Base-by-base conservation (phyloP, 164 flowering plant genomes). In the Aristolochia contorta region DNA sequence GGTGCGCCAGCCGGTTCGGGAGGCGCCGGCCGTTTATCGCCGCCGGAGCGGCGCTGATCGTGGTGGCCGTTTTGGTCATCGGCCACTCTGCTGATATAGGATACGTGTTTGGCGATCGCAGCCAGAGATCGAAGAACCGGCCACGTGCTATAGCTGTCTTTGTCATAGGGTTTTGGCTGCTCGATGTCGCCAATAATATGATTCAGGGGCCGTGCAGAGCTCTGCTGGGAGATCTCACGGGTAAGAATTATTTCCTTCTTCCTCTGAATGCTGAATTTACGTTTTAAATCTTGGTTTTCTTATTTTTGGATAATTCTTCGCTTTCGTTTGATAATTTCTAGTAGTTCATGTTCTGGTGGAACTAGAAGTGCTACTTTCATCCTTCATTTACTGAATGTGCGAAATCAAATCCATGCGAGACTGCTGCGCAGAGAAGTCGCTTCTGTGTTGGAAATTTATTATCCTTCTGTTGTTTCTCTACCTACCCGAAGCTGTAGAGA, bases 141-240 rank as follows among this genome's bases (percentile, higher is more conserved):
- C 84, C 86, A 6, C 63, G 86, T 13, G 92, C 99, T 0, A 65
- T 93, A 1, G 82, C 47, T 0, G 83, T 67, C 1, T 93, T 86
- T 63, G 88, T 93, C 6, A 1, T 90, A 25, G 99, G 99, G 60
- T 93, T 93, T 72, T 93, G 99, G 99, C 62, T 93, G 25, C 86
- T 93, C 45, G 99, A 93, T 69, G 82, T 86, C 24, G 97, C 99
- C 13, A 93, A 93, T 65, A 93, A 93, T 67, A 67, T 76, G 77
- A 86, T 89, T 57, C 97, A 93, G 67, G 97, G 95, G 25, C 99
- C 99, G 46, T 93, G 99, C 57, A 71, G 99, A 67, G 99, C 99
- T 64, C 78, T 93, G 23, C 96, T 93, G 47, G 96, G 85, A 20
- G 99, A 93, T 77, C 89, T 93, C 48, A 82, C 97, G 9, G 91